Base-by-base conservation (phyloP, 2,329 filamentous ascomycete genomes). In the Cercospora canescens region DNA sequence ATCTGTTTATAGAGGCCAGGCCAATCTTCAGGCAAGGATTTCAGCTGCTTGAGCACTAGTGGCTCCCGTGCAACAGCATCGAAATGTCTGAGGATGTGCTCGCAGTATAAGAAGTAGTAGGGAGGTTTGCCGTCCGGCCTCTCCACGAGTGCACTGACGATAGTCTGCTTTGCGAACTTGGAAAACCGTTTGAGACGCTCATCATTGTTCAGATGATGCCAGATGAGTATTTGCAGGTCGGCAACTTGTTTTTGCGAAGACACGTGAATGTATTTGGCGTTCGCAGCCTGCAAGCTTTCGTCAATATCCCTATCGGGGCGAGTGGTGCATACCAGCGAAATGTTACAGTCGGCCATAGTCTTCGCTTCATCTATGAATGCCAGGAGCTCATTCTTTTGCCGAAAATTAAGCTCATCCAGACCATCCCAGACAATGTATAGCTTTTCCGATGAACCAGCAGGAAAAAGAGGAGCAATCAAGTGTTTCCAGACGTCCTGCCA, bases 371-470 rank as follows among this genome's bases (percentile, higher is more conserved):
- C 12, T 1, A 62, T 28, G n/a, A 62, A 62, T 32, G 9, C 32
- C n/a, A 55, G 18, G 16, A 62, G 60, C 48, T 62, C 34, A 7
- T 55, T 6, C 60, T 55, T 62, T 34, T 62, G 30, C 12, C 32
- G 34, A 14, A 55, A 62, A 1, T 16, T 18, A 26, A 62, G 60
- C 48, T 62, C 60, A 26, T 62, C 48, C 11, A 62, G 48, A 11
- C 60, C 60, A 32, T 62, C 60, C 60, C 60, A 62, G 18, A 62
- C 30, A 34, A 62, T 62, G 21, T 56, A 41, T 24, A 62, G 48
- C 60, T 39, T 54, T 12, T 18, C 60, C 28, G 45, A 26, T 16
- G 60, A 54, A 26, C 48, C 60, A 16, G 28, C 48, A 9, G 32
- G 60, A 26, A 62, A 62, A 3, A 62, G 60, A 26, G 60, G 60